Evolutionary conservation across 140 eudicot species (phyloP), one percentile per base, ranked within the genome.

Genomic region (Anethum foeniculum): DNA sequence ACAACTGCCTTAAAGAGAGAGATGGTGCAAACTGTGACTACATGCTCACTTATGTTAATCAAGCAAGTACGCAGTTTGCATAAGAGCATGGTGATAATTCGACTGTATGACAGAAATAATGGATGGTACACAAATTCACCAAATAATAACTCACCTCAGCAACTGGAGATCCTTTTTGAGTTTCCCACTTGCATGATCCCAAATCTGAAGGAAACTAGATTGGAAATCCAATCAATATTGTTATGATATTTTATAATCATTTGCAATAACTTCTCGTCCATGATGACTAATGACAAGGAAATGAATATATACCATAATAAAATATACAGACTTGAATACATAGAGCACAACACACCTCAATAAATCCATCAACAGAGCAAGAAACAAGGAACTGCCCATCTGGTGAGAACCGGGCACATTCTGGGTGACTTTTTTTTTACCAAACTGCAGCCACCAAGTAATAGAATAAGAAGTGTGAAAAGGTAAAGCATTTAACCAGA

Each of bases 351-450:
- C 51, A 62, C 65, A 94, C 98, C 97, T 92, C 98, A 43, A 95
- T 89, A 87, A 95, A 90, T 79, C 99, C 98, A 77, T 94, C 97
- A 75, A 94, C 95, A 58, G 98, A 92, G 86, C 97, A 92, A 80
- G 99, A 95, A 88, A 90, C 97, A 67, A 95, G 99, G 82, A 92
- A 92, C 49, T 95, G 97, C 77, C 99, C 99, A 78, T 95, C 99
- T 13, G 99, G 99, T 79, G 99, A 95, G 82, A 95, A 95, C 72
- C 93, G 81, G 75, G 97, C 93, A 87, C 94, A 81, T 85, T 95
- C 99, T 47, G 99, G 93, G 85, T 90, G 97, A 86, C 93, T n/a
- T n/a, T 90, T 78, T 89, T 92, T 89, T 92, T 92, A 77, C 99
- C 99, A 82, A 95, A 95, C 99, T 95, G 93, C 89, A 90, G 85